Base-by-base conservation (phyloP, 2,329 filamentous ascomycete species). In the Didymella sp. region DNA sequence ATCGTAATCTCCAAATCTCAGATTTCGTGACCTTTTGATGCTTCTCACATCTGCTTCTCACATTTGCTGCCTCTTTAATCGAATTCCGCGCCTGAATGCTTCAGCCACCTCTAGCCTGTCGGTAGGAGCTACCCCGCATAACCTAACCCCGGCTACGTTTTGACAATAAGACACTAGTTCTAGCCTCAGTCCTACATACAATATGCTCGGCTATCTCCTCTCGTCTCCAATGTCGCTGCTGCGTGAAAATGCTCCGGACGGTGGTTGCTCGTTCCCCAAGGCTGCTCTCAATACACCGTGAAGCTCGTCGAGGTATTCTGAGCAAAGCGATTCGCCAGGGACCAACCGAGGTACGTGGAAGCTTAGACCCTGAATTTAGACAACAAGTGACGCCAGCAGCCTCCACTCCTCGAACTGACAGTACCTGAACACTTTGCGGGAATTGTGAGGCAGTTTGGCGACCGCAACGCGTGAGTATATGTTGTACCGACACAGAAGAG, bases 361-460 rank as follows among this genome's bases (percentile, higher is more conserved):
- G 56, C 47, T 47, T n/a, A 30, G n/a, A 37, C 43, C 19, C 17
- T 42, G 11, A 17, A 19, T 48, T 25, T 44, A 51, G 35, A 40
- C 37, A 43, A 25, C 21, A 21, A 46, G 54, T 69, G 55, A 67
- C 56, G 17, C 9, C 12, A 21, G 47, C 38, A 91, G 87, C 89
- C 89, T 3, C 81, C 87, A 0, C 78, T 93, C 7, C 83, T 90
- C 44, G 78, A 82, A 6, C 80, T 87, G 53, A 93, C 90, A 0
- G 86, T 93, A 51, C 88, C 89, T 0, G 78, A 90, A 61, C 88
- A 94, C 71, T 92, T 94, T 68, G 81, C 85, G 7, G 80, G 80
- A 1, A 80, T 91, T 33, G 89, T 91, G 33, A 82, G 82, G 8
- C 70, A 78, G 31, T 80, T 87, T 74, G 89, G 89, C 24, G 88